Evolutionary conservation across 768 basidiomycete genomes (phyloP).

Genomic region (Antrodiella citrinella): DNA sequence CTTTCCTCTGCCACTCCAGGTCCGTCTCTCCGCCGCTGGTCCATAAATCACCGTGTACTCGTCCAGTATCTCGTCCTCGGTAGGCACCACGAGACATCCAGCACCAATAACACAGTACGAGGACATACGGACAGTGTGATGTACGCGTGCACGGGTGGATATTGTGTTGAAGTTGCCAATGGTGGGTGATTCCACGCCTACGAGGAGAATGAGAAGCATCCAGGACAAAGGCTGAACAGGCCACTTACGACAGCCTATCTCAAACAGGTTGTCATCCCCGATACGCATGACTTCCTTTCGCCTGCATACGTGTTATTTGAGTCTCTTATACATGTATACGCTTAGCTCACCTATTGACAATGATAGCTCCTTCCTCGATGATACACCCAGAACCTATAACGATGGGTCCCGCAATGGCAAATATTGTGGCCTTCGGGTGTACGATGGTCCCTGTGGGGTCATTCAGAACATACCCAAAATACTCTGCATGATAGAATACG

Average conservation of each 20-base stretch:
- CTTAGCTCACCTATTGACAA: conserved; percentile 68
- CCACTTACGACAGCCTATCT: conserved; percentile 83
- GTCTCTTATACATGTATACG: background rate
- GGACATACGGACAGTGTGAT: conserved; percentile 72
- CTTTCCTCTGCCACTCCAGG: conserved; percentile 81
- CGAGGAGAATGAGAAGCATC: background rate
- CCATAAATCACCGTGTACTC: conserved; percentile 86
- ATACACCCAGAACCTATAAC: conserved; percentile 84
- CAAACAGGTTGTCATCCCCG: conserved; percentile 89
- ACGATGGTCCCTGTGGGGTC: conserved; percentile 87
- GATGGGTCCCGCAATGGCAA: conserved; percentile 86
- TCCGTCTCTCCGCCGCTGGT: conserved; percentile 59
- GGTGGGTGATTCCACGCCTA: conserved; percentile 81
- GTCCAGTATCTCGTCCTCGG: conserved; percentile 69
- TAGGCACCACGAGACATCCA: conserved; percentile 69
- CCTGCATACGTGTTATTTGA: conserved; percentile 23
- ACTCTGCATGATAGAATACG: too few relatives aligned
- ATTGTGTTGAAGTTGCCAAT: conserved; percentile 85
- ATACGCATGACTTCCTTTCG: conserved; percentile 86
- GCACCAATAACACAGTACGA: conserved; percentile 82
- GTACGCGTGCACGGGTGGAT: conserved; percentile 74
- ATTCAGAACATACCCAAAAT: too few relatives aligned
- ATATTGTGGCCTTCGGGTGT: conserved; percentile 91
- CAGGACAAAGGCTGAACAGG: background rate
- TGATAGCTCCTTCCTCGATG: conserved; percentile 84